phyloP scores from a whole-genome alignment of 73 alveolate species.

The Paramecium sonneborni region DNA sequence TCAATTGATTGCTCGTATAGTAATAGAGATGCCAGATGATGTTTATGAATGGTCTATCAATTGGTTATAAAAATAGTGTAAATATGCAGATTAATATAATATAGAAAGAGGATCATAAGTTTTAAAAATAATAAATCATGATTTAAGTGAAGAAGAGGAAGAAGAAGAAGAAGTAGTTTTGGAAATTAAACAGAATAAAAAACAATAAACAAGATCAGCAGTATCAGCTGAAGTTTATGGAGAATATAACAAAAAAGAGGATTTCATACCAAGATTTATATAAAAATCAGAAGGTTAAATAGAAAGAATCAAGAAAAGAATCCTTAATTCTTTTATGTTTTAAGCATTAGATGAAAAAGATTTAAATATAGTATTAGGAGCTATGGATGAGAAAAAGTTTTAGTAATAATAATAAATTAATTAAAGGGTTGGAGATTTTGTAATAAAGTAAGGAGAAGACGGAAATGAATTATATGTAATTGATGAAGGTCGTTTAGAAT shows the following conservation, averaged over 20 bases:
- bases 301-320: constrained; percentile 66
- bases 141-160: constrained; percentile 50
- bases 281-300: constrained; percentile 68
- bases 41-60: constrained; percentile 26
- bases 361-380: constrained; percentile 72
- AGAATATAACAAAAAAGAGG: constrained; percentile 74
- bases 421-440: constrained; percentile 74
- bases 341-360: constrained; percentile 71
- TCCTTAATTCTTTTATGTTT: constrained; percentile 73
- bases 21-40: constrained; percentile 58
- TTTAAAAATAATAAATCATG: not conserved
- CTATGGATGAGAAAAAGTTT: constrained; percentile 72
- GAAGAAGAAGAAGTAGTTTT: constrained; percentile 55
- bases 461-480: constrained; percentile 91
- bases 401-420: not conserved
- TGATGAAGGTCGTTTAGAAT: constrained; percentile 86
- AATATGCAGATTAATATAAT: not conserved
- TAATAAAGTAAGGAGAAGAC: constrained; percentile 92
- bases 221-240: constrained; percentile 86
- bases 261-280: constrained; percentile 71
- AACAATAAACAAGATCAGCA: constrained; percentile 61
- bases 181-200: not conserved
- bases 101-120: not conserved
- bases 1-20: constrained; percentile 6
- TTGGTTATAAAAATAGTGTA: constrained; percentile 54